Evolutionary conservation across 2,329 filamentous ascomycete species (phyloP), one percentile per base, ranked within the genome.

Genomic region (Sclerotinia subarctica): DNA sequence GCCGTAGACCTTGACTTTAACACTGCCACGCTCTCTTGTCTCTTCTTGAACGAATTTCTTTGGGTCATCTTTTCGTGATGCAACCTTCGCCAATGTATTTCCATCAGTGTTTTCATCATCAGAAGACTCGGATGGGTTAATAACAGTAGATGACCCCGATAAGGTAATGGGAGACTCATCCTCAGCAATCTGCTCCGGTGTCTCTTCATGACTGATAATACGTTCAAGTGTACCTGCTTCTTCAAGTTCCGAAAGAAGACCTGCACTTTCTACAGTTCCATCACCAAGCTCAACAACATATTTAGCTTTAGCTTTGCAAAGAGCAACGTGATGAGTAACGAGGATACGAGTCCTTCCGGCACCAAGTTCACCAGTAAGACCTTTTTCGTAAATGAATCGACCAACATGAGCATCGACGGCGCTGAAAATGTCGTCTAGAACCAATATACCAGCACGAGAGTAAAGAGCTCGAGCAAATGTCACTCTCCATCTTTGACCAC

Each of bases 361-460:
- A 69, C 89, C 89, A 11, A 94, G 82, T 62, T 90, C 85, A 6
- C 91, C 91, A 2, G 85, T 88, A 3, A 94, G 81, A 70, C 89
- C 93, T 68, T 91, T 85, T 71, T 94, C 90, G 72, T 91, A 93
- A 60, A 94, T 88, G 73, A 92, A 90, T 38, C 90, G 86, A 21
- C 91, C 92, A 42, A 93, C 91, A 74, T 94, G 90, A 3, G 91
- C 89, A 77, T 96, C 92, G 11, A 95, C 87, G 13, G 92, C 76
- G 75, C 89, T 92, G 77, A 96, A 94, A 52, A 94, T 91, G 75
- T 96, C 92, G 76, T 96, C 92, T 74, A 95, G 82, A 24, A 95
- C 81, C 6, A 96, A 81, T 70, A 93, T 88, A 0, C 90, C 88
- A 0, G 90, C 91, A 19, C 91, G 84, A 2, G 91, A 94, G 77